Conservation (phyloP, 371 early-diverging fungal species). For the Mucor saturninus region DNA sequence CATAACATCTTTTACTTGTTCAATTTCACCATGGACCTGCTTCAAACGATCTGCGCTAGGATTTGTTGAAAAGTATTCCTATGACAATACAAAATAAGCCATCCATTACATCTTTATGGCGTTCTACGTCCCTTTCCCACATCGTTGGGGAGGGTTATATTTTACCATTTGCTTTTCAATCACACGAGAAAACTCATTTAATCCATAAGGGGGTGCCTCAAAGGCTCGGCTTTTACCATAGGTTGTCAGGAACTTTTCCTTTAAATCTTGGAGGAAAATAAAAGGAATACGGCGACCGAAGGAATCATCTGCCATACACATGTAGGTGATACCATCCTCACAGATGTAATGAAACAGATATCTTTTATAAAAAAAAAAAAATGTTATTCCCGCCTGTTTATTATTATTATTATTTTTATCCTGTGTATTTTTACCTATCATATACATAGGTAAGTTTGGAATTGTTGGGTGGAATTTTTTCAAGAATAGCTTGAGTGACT, state of each 20-base stretch:
- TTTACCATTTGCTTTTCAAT: conserved; percentile 77
- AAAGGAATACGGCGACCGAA: conserved; percentile 91
- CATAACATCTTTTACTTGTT: conserved; percentile 94
- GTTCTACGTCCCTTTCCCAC: neutral
- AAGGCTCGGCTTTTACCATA: conserved; percentile 66
- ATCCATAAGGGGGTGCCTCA: conserved; percentile 73
- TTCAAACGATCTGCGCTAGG: conserved; percentile 78
- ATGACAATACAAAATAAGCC: neutral
- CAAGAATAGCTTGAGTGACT: conserved; percentile 88
- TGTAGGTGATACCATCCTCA: conserved; percentile 79
- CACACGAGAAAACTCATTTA: conserved; percentile 82
- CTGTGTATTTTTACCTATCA: conserved; percentile 65
- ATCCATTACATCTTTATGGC: neutral
- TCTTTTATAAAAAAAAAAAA: conserved; percentile 41
- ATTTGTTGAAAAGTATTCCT: conserved; percentile 75
- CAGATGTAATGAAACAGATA: conserved; percentile 91
- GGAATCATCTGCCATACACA: conserved; percentile 90
- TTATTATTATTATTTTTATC: neutral
- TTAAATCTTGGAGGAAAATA: conserved; percentile 86
- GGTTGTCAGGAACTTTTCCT: conserved; percentile 63
- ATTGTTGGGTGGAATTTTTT: conserved; percentile 88
- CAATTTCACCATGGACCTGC: conserved; percentile 89
- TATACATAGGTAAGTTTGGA: conserved; percentile 91
- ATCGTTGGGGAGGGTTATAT: neutral
- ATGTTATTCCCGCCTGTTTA: neutral